Evolutionary conservation across 768 basidiomycete species (phyloP), one percentile per base, ranked within the genome.

Genomic region (Phanerochaete carnosa): DNA sequence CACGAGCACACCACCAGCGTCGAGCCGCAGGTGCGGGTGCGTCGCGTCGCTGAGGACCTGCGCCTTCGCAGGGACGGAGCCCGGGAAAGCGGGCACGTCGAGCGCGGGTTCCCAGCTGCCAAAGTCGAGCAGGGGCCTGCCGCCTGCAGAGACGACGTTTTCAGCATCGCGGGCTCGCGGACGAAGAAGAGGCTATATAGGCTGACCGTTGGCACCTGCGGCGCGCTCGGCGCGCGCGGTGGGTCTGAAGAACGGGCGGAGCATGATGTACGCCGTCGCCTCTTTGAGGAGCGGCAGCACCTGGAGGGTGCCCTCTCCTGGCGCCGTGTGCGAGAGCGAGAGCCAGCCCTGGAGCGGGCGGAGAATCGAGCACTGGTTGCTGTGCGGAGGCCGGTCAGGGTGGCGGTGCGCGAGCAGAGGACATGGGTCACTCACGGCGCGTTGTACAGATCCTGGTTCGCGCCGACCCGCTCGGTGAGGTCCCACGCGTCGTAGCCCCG

Each of bases 161-260:
- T 7, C 33, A 35, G 33, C 16, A 19, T 12, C 19, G n/a, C n/a
- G n/a, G n/a, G n/a, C n/a, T n/a, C n/a, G n/a, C 19, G 19, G 19
- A 43, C 16, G 39, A 19, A 19, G 39, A 9, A 8, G 47, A 25
- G 28, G 9, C 23, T 46, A 39, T 11, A 19, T 19, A 49, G 13
- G n/a, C 52, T 7, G 29, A 11, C n/a, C n/a, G 15, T 15, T 39
- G 6, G 60, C 32, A 9, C 30, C 32, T 2, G 66, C 63, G 0
- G 23, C 13, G 15, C 60, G 53, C 43, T 76, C 66, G 9, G 63
- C 59, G 5, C 61, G 32, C 1, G 80, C 75, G 0, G 74, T 71
- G 0, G 82, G 82, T 11, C 77, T 77, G 79, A 92, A 91, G 82
- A 93, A 92, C 0, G 90, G 91, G 15, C 90, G 80, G 5, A 92